Evolutionary conservation across 139 green algal genomes (phyloP).

Genomic region (Chlorella vulgaris): DNA sequence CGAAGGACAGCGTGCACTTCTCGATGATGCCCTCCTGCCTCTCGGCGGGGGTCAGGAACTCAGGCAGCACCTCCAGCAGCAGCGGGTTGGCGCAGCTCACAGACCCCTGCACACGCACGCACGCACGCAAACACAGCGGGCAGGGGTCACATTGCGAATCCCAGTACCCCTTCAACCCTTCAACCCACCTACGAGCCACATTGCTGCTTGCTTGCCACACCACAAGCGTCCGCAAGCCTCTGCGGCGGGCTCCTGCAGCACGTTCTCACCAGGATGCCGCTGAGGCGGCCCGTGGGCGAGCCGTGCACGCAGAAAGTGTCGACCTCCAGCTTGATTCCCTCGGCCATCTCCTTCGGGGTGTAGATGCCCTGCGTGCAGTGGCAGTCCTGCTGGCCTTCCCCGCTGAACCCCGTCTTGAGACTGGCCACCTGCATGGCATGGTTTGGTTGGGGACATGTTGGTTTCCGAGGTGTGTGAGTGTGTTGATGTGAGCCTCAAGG

Average conservation of each 20-base stretch:
- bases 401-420: background rate
- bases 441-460: background rate
- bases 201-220: background rate
- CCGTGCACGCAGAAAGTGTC: constrained; percentile 65
- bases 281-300: constrained; percentile 41
- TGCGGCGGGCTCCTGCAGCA: background rate
- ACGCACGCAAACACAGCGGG: background rate
- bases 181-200: too few species aligned
- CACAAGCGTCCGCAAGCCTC: background rate
- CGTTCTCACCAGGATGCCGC: constrained; percentile 37
- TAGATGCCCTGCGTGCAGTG: constrained; percentile 59
- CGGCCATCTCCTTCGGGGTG: background rate
- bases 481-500: too few species aligned
- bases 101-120: constrained; percentile 11
- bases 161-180: too few species aligned
- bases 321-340: constrained; percentile 36
- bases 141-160: too few species aligned
- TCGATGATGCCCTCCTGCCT: constrained; percentile 25
- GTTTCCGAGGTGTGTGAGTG: background rate
- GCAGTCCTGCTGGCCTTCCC: constrained; percentile 57
- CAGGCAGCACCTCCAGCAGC: constrained; percentile 42
- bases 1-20: constrained; percentile 54
- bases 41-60: constrained; percentile 45
- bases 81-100: constrained; percentile 44
- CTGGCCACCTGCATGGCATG: background rate